Percentiles rank a stretch among this genome's conserved stretches.
phyloP scores from a whole-genome alignment of 225 moss, liverwort and hornwort genomes.

The Physcomitrellopsis africana region DNA sequence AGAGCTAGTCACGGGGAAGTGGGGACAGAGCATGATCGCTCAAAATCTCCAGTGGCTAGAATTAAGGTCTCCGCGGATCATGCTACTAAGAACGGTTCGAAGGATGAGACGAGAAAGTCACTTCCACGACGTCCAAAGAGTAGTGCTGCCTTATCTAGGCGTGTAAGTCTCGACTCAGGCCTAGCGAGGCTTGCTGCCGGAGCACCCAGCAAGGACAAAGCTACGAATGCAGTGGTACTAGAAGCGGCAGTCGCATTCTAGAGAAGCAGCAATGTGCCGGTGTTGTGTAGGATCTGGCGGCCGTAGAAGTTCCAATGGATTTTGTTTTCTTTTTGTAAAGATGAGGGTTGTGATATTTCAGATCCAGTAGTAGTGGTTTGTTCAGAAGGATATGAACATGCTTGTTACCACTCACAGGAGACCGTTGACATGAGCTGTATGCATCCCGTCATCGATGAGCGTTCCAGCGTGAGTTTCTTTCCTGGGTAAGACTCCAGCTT shows the following conservation, averaged over 20 bases:
- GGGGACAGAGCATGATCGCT: conserved; percentile 45
- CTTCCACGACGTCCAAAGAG: conserved; percentile 46
- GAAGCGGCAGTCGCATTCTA: conserved; percentile 62
- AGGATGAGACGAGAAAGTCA: conserved; percentile 56
- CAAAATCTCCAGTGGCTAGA: conserved; percentile 43
- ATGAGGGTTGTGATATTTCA: too few species aligned
- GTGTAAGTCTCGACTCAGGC: conserved; percentile 45
- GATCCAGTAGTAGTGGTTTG: too few species aligned
- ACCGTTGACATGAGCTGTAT: too few species aligned
- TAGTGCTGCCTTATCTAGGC: conserved; percentile 22
- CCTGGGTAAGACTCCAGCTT: too few species aligned
- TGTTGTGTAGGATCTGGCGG: too few species aligned
- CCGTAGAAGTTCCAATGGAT: neutral
- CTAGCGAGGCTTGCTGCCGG: conserved; percentile 42
- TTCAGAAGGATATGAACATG: too few species aligned
- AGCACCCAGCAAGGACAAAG: conserved; percentile 44
- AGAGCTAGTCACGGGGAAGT: conserved; percentile 32
- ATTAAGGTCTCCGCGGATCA: neutral
- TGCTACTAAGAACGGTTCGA: conserved; percentile 37
- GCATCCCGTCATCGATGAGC: too few species aligned
- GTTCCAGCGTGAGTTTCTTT: too few species aligned
- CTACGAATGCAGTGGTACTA: conserved; percentile 25
- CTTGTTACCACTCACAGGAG: too few species aligned
- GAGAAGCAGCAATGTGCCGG: neutral
- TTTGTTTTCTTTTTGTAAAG: neutral